Evolutionary conservation across 1,284 basidiomycete species (phyloP), one percentile per base, ranked within the genome.

Genomic region (Cutaneotrichosporon daszewskae): DNA sequence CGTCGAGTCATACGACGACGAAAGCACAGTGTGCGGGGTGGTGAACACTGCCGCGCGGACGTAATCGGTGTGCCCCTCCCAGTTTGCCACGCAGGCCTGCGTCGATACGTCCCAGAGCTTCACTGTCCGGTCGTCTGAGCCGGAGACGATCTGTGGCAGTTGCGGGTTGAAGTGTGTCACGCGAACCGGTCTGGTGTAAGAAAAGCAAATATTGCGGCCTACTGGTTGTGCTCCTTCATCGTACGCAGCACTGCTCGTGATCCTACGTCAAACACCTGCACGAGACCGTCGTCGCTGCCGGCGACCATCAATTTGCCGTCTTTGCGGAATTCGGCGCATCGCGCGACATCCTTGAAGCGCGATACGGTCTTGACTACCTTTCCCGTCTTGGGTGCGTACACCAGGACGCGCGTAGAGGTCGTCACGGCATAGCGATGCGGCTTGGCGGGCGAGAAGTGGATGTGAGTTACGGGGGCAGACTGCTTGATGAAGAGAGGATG

Each of bases 181-280:
- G 72, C 97, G 92, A 0, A 96, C 90, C 22, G 94, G 89, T 62
- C 75, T 76, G 40, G 12, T 10, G 19, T 47, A 12, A 46, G 47
- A n/a, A 10, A 18, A 13, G 14, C 3, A 8, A 11, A 2, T 68
- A 74, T n/a, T n/a, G n/a, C 89, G 59, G 69, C 75, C 52, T 51
- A 77, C 72, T 94, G 89, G 60, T 91, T 87, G 69, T 98, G 94
- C 2, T 85, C 83, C 56, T 89, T 84, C 51, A 99, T 78, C 0
- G 89, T 87, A 41, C 95, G 81, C 51, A 99, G 77, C 54, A 99
- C 91, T 11, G 94, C 94, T 37, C 95, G 79, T 19, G 88, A 94
- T 59, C 84, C 88, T 45, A 97, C 82, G 69, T 99, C 95, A 62
- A 99, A 99, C 18, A 98, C 87, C 76, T 98, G 95, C 19, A 99